Conservation (phyloP, 768 basidiomycete species). For the Phlebiopsis gigantea region DNA sequence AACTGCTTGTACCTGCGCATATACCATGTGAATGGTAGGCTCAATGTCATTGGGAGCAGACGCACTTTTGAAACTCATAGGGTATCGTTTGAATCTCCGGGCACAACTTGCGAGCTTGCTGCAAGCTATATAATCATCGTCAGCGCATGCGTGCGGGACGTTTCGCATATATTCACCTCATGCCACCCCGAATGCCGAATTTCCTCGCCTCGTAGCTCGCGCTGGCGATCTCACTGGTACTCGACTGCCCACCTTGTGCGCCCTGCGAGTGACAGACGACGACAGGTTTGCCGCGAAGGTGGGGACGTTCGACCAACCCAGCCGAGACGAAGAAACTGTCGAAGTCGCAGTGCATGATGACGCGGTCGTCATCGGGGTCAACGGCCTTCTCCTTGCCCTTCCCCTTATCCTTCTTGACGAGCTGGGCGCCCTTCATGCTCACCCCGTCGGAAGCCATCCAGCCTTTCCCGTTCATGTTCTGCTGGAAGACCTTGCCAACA, state of each 20-base stretch:
- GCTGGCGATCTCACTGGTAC: slow-evolving; percentile 93
- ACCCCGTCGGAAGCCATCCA: slow-evolving; percentile 26
- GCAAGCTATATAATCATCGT: slow-evolving; percentile 44
- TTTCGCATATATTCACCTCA: slow-evolving; percentile 59
- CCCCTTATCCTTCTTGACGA: slow-evolving; percentile 39
- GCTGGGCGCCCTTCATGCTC: slow-evolving; percentile 47
- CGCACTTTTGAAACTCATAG: slow-evolving; percentile 87
- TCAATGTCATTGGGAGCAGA: not conserved
- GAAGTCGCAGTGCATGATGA: slow-evolving; percentile 93
- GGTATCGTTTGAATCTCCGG: slow-evolving; percentile 72
- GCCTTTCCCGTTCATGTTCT: slow-evolving; percentile 23
- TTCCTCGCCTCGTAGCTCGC: slow-evolving; percentile 89
- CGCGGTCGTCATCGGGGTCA: slow-evolving; percentile 46
- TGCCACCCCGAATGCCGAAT: slow-evolving; percentile 89
- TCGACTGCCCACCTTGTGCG: slow-evolving; percentile 59
- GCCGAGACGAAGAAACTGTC: slow-evolving; percentile 97
- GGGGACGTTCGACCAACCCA: slow-evolving; percentile 73
- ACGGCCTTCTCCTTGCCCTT: slow-evolving; percentile 54
- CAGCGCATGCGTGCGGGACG: not conserved
- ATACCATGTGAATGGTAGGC: not conserved
- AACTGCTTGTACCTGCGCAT: slow-evolving; percentile 68
- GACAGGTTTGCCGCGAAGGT: slow-evolving; percentile 81
- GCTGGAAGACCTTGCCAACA: slow-evolving; percentile 29
- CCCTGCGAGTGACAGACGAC: slow-evolving; percentile 96
- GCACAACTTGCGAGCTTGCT: slow-evolving; percentile 75